Percentiles rank a stretch among this genome's conserved stretches.
Conservation (phyloP, 768 basidiomycete species). For the Hydnomerulius pinastri region DNA sequence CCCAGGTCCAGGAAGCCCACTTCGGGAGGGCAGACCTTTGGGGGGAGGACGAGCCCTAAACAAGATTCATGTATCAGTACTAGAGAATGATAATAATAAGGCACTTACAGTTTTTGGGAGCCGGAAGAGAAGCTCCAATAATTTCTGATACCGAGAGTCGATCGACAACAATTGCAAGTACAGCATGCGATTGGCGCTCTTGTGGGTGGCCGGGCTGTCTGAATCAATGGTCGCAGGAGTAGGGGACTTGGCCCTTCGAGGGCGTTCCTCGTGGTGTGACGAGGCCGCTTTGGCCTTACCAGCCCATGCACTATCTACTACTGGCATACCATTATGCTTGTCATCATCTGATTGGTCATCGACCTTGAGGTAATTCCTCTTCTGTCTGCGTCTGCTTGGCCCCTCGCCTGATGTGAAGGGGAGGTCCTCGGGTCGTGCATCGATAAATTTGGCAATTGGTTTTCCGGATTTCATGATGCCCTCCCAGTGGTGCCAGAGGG, state of each 20-base stretch:
- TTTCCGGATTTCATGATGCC: neutral
- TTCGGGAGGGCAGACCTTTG: neutral
- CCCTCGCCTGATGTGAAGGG: neutral
- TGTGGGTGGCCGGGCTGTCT: neutral
- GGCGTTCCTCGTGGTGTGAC: too few relatives aligned
- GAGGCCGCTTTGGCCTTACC: neutral
- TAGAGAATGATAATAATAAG: too few relatives aligned
- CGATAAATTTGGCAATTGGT: neutral
- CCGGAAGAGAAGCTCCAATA: too few relatives aligned
- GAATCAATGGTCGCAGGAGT: neutral
- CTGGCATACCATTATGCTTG: too few relatives aligned
- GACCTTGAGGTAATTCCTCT: too few relatives aligned
- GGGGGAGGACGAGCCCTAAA: too few relatives aligned
- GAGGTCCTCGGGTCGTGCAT: neutral
- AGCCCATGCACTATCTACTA: neutral
- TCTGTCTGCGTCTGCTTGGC: too few relatives aligned
- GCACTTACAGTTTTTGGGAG: too few relatives aligned
- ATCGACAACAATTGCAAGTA: too few relatives aligned
- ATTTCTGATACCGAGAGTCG: too few relatives aligned
- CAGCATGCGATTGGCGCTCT: neutral
- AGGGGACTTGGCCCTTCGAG: too few relatives aligned
- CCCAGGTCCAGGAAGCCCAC: conserved; percentile 5
- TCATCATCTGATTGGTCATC: neutral
- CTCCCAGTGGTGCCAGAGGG: neutral
- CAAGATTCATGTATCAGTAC: too few relatives aligned